phyloP scores from a whole-genome alignment of 2,329 filamentous ascomycete genomes.

The Pseudogymnoascus sp. region DNA sequence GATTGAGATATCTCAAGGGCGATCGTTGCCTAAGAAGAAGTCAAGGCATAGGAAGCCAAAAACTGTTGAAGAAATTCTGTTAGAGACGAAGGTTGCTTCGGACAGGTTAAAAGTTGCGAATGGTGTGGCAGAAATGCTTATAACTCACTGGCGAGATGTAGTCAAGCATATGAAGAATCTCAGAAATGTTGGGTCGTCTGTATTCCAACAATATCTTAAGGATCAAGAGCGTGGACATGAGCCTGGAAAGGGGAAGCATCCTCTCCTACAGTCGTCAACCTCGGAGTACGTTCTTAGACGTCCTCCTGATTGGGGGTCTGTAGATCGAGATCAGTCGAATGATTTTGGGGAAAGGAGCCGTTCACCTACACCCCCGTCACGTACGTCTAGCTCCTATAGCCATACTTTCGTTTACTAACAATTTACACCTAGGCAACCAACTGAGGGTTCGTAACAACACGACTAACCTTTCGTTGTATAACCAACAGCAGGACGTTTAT shows the following conservation, averaged over 20 bases:
- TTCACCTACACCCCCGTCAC: constrained; percentile 30
- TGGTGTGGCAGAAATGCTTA: constrained; percentile 54
- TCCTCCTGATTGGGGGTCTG: constrained; percentile 30
- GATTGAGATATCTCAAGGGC: neutral
- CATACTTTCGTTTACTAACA: neutral
- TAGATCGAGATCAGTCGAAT: constrained; percentile 14
- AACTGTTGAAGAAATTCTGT: constrained; percentile 17
- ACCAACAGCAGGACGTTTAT: neutral
- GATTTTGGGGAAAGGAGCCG: constrained; percentile 18
- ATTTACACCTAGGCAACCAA: neutral
- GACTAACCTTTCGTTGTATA: neutral
- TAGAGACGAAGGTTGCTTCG: constrained; percentile 26
- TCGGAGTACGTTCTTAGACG: constrained; percentile 35
- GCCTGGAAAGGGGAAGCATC: constrained; percentile 14
- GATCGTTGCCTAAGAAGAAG: constrained; percentile 17
- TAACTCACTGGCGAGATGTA: constrained; percentile 56
- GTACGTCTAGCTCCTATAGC: constrained; percentile 22
- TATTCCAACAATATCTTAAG: constrained; percentile 6
- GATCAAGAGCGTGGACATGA: constrained; percentile 12
- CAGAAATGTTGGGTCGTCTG: constrained; percentile 13
- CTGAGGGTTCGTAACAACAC: neutral
- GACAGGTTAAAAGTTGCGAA: constrained; percentile 52
- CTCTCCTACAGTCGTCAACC: constrained; percentile 31
- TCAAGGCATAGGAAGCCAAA: constrained; percentile 31
- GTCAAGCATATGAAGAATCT: constrained; percentile 50